Evolutionary conservation across 257 asterid species (phyloP).

Genomic region (Solanum stenotomum): DNA sequence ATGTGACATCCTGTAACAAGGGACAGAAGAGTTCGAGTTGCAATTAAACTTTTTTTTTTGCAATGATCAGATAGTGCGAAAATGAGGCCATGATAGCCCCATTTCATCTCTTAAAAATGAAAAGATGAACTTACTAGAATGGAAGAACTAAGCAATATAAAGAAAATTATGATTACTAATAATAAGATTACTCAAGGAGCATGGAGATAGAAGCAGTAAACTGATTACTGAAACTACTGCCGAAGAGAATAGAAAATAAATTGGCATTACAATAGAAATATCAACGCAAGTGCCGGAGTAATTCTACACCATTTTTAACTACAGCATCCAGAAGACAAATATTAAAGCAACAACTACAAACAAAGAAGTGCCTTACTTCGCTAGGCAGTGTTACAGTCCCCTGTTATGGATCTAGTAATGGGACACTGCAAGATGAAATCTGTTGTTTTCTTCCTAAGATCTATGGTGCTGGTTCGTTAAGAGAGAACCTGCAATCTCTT

Average conservation of each 20-base stretch:
- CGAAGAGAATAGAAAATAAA: background rate
- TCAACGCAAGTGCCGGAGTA: conserved; percentile 11
- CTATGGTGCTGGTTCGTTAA: background rate
- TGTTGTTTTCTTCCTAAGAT: background rate
- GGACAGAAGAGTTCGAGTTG: background rate
- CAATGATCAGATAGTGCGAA: background rate
- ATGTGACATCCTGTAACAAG: background rate
- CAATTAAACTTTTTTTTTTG: background rate
- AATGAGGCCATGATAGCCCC: background rate
- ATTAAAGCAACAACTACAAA: conserved; percentile 29
- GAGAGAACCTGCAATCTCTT: background rate
- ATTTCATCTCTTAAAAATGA: background rate
- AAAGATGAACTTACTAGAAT: background rate
- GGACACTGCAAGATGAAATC: background rate
- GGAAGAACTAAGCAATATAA: background rate
- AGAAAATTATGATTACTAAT: background rate
- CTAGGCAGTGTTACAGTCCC: conserved; percentile 27
- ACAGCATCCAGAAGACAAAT: conserved; percentile 22
- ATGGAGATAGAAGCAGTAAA: background rate
- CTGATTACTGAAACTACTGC: background rate
- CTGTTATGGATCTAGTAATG: background rate
- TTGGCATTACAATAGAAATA: conserved; percentile 6
- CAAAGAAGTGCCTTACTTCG: conserved; percentile 15
- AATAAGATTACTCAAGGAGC: background rate
- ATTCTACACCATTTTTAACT: conserved; percentile 26